These are phyloP conservation scores for Plasmodium vivax DNA, from an alignment of 169 alveolate species.

Conservation along the genomic window DNA sequence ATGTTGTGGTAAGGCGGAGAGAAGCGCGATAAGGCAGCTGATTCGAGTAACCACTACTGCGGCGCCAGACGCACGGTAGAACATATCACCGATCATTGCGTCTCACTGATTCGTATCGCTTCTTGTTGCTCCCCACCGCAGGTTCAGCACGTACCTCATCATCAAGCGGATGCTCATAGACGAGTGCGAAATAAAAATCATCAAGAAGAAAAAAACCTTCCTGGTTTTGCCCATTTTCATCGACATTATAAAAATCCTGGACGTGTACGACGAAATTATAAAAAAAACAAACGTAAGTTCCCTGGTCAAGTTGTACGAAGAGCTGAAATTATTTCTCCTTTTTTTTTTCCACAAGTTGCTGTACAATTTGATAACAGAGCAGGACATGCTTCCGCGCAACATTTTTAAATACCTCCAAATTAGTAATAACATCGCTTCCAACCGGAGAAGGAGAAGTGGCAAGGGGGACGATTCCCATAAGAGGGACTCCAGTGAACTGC, in stretches of 20 bases:
- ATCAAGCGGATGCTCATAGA: conserved; percentile 71
- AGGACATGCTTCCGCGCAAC: conserved; percentile 31
- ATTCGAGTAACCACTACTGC: background rate
- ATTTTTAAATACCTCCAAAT: conserved; percentile 73
- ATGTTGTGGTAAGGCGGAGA: conserved; percentile 52
- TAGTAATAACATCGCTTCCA: conserved; percentile 24
- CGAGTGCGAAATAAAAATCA: conserved; percentile 71
- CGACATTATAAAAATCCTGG: conserved; percentile 66
- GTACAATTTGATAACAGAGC: conserved; percentile 64
- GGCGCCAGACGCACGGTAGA: background rate
- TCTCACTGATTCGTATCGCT: background rate
- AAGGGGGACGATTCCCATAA: background rate
- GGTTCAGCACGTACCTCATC: conserved; percentile 68
- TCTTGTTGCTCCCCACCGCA: background rate
- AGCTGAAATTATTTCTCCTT: conserved; percentile 65
- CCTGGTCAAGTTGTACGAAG: conserved; percentile 37
- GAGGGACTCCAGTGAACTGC: conserved; percentile 15
- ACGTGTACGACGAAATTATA: conserved; percentile 71
- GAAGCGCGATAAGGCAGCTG: background rate
- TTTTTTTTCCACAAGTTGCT: conserved; percentile 58
- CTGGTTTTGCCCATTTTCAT: conserved; percentile 64
- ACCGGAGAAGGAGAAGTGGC: conserved; percentile 31
- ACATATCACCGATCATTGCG: background rate
- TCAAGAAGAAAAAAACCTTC: conserved; percentile 43
- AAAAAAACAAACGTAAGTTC: conserved; percentile 55